Evolutionary conservation across 202 grass and related monocot genomes (phyloP), one percentile per base, ranked within the genome.

Genomic region (Schoenoplectus tabernaemontani): DNA sequence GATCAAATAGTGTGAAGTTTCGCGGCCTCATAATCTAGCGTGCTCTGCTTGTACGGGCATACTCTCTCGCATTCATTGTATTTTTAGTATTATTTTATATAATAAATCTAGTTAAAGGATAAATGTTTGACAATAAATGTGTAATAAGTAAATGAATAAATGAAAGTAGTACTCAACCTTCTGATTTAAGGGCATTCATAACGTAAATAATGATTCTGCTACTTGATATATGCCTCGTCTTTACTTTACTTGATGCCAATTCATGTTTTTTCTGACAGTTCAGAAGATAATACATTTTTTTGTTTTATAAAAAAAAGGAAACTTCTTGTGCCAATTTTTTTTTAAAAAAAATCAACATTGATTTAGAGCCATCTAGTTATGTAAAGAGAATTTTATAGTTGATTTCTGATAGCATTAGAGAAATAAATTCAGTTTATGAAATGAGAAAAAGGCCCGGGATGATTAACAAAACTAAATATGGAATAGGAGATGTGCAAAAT

Each of bases 381-480:
- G 8, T 67, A 41, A 73, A 73, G 26, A 46, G 15, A 24, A 73
- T 3, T 23, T 73, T 50, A 44, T 51, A 17, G 41, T 51, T 73
- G 24, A 73, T 46, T 70, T 70, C 20, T 69, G n/a, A 8, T 44
- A 44, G 37, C 9, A 37, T 69, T 43, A 69, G 19, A 69, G 17
- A 68, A 69, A n/a, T 23, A 44, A 20, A 67, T 3, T n/a, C 37
- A 67, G 2, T 20, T 43, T 54, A 53, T 51, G 24, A 36, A 20
- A 56, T 54, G 13, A 53, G 28, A 33, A 53, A n/a, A 74, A 17
- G n/a, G n/a, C n/a, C n/a, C 48, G 7, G 23, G 26, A 17, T 54
- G 48, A 54, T 54, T 56, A 75, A 75, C 13, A 75, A 50, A 51
- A 0, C 68, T 73, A 73, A 73, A 73, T 73, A 73, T 50, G 68